These are phyloP conservation scores for Isabelozyma gotoi DNA, from an alignment of 805 yeast species.

Conservation along the genomic window DNA sequence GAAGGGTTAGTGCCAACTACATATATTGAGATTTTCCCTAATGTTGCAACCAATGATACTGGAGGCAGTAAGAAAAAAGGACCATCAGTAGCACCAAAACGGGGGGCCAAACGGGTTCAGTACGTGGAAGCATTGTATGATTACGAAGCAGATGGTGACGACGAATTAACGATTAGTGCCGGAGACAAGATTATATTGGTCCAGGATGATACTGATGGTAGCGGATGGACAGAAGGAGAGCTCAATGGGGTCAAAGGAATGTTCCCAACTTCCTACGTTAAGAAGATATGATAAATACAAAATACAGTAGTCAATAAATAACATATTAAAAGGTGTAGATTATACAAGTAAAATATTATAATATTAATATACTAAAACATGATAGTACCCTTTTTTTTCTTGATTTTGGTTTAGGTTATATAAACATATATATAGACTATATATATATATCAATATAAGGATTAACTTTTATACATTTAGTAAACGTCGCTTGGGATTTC, in stretches of 20 bases:
- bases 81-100: conserved; percentile 78
- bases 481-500: conserved; percentile 67
- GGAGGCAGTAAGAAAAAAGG: conserved; percentile 46
- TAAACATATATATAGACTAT: conserved; percentile 1
- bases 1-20: conserved; percentile 85
- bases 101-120: conserved; percentile 64
- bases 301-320: background rate
- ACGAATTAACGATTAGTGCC: conserved; percentile 67
- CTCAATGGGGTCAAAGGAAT: conserved; percentile 33
- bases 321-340: background rate
- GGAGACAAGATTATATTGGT: conserved; percentile 75
- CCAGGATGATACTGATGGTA: conserved; percentile 57
- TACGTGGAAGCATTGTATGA: conserved; percentile 73
- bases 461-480: conserved; percentile 19
- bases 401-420: background rate
- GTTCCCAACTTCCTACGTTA: conserved; percentile 74
- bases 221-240: conserved; percentile 97
- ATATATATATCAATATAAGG: background rate
- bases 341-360: background rate
- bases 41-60: conserved; percentile 7
- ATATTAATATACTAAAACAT: background rate
- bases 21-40: conserved; percentile 53
- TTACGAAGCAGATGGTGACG: conserved; percentile 74
- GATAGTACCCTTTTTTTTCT: background rate
- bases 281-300: conserved; percentile 21